Conservation (phyloP, 2,329 filamentous ascomycete species). For the Monosporascus sp. region DNA sequence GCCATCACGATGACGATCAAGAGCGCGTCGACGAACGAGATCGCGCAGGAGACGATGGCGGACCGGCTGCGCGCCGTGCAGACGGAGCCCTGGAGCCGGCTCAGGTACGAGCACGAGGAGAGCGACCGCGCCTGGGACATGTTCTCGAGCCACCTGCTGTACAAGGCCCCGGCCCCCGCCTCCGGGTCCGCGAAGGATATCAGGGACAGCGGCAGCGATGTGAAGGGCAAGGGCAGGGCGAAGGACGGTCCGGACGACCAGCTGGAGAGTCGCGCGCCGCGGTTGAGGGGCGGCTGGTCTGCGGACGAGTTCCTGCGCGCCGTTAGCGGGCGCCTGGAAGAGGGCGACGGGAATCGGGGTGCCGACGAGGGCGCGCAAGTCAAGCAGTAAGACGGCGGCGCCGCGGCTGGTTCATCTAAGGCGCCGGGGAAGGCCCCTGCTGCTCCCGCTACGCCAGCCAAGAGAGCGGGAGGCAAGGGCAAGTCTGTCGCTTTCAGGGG, state of each 20-base stretch:
- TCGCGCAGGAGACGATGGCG: slow-evolving; percentile 71
- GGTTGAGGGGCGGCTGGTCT: slow-evolving; percentile 22
- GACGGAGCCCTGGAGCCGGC: slow-evolving; percentile 73
- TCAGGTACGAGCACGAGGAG: slow-evolving; percentile 80
- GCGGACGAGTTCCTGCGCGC: slow-evolving; percentile 26
- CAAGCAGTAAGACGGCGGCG: slow-evolving; percentile 18
- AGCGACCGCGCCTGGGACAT: slow-evolving; percentile 68
- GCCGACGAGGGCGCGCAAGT: slow-evolving; percentile 14
- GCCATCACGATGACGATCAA: slow-evolving; percentile 87
- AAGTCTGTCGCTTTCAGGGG: slow-evolving; percentile 25
- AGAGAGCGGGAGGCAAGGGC: slow-evolving; percentile 15
- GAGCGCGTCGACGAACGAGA: slow-evolving; percentile 62
- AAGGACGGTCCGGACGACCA: slow-evolving; percentile 16
- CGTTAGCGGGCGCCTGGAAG: slow-evolving; percentile 23
- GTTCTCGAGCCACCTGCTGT: slow-evolving; percentile 69
- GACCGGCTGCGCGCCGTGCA: slow-evolving; percentile 73
- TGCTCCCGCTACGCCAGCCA: slow-evolving; percentile 6
- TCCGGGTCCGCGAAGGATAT: not conserved
- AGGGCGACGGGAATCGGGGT: slow-evolving; percentile 14
- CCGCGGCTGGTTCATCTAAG: slow-evolving; percentile 8
- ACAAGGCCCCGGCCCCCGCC: slow-evolving; percentile 22
- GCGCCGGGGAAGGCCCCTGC: slow-evolving; percentile 21
- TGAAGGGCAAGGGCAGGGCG: slow-evolving; percentile 17
- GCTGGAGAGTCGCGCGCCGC: slow-evolving; percentile 10
- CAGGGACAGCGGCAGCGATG: slow-evolving; percentile 1